Base-by-base conservation (phyloP, 1,139 yeast genomes). In the Yamadazyma spencermartinsiae region DNA sequence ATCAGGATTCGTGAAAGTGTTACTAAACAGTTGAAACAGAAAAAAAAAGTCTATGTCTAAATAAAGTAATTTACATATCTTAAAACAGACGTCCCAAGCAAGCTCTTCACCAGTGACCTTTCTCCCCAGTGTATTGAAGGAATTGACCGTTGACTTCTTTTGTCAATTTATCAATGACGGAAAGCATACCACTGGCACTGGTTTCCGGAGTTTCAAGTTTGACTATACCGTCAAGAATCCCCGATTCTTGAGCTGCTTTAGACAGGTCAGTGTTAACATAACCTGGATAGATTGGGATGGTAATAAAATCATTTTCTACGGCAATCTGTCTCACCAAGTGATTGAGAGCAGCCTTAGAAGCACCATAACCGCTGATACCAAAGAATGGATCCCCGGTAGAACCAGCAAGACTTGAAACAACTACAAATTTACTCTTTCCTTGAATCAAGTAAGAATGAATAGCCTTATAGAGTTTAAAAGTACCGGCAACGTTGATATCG, bases 221-320 rank as follows among this genome's bases (percentile, higher is more conserved):
- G 10, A 20, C 23, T 7, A 20, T 20, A 7, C 23, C 23, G 10
- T 20, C 23, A 20, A 20, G 10, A 10, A 20, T 20, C 10, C 23
- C 23, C 12, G 14, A 25, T 6, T 10, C 28, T n/a, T 6, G 49
- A 53, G 37, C 48, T 52, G 13, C 33, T 32, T 24, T 31, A 12
- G 20, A 15, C 40, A 39, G 32, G 23, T 39, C 42, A 24, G 42
- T 39, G 6, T 18, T 27, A 18, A 36, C 39, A 12, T 23, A 12
- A 4, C 42, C 42, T 4, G 42, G 42, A 45, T 82, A 81, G 11
- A 90, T 82, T 42, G 39, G 29, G n/a, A 88, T 95, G 52, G 66
- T 64, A 2, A 85, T 7, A 25, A 10, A 11, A 7, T 25, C 21
- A 17, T 19, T 30, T 21, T 39, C 42, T 5, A 3, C 12, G 19